Evolutionary conservation across 2,329 filamentous ascomycete species (phyloP), one percentile per base, ranked within the genome.

Genomic region (Fusarium metavorans): DNA sequence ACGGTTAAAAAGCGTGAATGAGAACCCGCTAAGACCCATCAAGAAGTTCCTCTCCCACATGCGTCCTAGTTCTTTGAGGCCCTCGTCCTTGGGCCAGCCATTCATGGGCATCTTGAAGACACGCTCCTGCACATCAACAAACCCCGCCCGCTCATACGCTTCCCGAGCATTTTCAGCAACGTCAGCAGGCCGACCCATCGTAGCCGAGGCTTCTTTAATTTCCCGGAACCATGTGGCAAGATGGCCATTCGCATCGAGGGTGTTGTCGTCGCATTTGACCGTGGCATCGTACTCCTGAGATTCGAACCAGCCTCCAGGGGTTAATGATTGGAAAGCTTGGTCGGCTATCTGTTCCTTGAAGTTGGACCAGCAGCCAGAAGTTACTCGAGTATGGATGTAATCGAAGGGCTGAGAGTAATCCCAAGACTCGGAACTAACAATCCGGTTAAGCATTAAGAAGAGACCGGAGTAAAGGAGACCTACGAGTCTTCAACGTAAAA

Each of bases 401-500:
- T 90, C 88, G 66, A 89, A 87, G 2, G 86, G 84, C 60, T 90
- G 87, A 5, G 88, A 86, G 78, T 85, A 88, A 50, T 85, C 83
- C 87, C 87, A 89, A 4, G 84, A 82, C 66, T 89, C 85, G 3
- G 84, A 82, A 20, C 87, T 87, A 65, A n/a, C 57, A n/a, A 27
- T 25, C 20, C 9, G 45, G 7, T 27, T 62, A 32, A 73, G 68
- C n/a, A 45, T 66, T 30, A 25, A 23, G 2, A 39, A 7, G 32
- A 16, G 16, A 37, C 20, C 18, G 14, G 16, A 20, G 27, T 52
- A 50, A 20, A 37, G 20, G 13, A 23, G n/a, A 80, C 82, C 75
- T 79, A 83, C 81, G 83, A 83, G 77, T 95, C 93, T 78, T 95
- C 92, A 54, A 95, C 88, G 70, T 91, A 90, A 74, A 95, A 95